Evolutionary conservation across 2,329 filamentous ascomycete genomes (phyloP).

Genomic region (Monilinia fructigena): DNA sequence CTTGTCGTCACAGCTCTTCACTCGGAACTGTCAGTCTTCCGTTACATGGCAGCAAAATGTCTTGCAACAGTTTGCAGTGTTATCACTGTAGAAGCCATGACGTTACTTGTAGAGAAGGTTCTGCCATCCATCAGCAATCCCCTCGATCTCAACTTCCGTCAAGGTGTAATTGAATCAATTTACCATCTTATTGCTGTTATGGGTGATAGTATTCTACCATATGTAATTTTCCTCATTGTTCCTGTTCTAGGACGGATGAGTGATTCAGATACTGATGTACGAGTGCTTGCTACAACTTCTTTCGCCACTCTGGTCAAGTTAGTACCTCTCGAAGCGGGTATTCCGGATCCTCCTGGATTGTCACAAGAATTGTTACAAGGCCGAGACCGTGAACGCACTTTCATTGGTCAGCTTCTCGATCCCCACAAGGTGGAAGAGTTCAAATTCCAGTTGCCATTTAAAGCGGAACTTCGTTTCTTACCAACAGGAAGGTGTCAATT

Average conservation of each 20-base stretch:
- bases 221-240: slow-evolving; percentile 98
- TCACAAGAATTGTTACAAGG: slow-evolving; percentile 86
- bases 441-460: slow-evolving; percentile 93
- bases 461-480: slow-evolving; percentile 92
- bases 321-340: slow-evolving; percentile 93
- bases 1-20: slow-evolving; percentile 84
- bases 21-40: slow-evolving; percentile 84
- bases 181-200: slow-evolving; percentile 98
- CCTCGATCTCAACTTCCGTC: slow-evolving; percentile 80
- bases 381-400: slow-evolving; percentile 89
- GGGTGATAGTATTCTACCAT: slow-evolving; percentile 93
- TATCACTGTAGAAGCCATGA: slow-evolving; percentile 93
- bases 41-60: slow-evolving; percentile 96
- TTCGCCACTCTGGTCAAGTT: slow-evolving; percentile 97
- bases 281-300: slow-evolving; percentile 90
- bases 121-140: slow-evolving; percentile 90
- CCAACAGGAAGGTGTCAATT: slow-evolving; percentile 98
- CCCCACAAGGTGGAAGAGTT: slow-evolving; percentile 96
- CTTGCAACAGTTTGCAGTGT: slow-evolving; percentile 97
- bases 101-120: slow-evolving; percentile 88
- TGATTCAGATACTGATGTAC: slow-evolving; percentile 93
- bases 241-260: slow-evolving; percentile 97
- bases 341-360: slow-evolving; percentile 91
- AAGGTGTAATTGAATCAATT: slow-evolving; percentile 91
- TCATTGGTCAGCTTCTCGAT: slow-evolving; percentile 94